Base-by-base conservation (phyloP, 768 basidiomycete species). In the Mrakia hoshinonis region DNA sequence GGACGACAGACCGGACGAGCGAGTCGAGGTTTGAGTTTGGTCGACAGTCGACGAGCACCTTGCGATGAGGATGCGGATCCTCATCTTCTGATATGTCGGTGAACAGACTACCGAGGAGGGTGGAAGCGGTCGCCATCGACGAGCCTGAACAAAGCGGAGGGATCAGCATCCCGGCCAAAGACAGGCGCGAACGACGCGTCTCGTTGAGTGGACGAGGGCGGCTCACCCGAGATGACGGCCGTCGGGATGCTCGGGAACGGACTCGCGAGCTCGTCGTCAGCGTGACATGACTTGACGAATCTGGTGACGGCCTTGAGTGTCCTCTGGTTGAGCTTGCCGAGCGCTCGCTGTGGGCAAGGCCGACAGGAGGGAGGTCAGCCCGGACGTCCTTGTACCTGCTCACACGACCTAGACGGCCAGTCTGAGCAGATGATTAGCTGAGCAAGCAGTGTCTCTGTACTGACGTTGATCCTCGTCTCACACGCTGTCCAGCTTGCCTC, bases 1-100 rank as follows among this genome's bases (percentile, higher is more conserved):
- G 31, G 1, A 66, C 65, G 26, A 66, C 20, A n/a, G 65, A 49
- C 31, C 51, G 20, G 5, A 66, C 22, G 20, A 66, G 22, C 20
- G 51, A 48, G 29, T 66, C 65, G 6, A 66, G 48, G 51, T 49
- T 66, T 3, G 65, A 66, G 20, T 20, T 66, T 11, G 65, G 47
- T 31, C 65, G 39, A 51, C 65, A 66, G 29, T 66, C 65, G 20
- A 66, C 65, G 2, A 34, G n/a, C 7, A 66, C 65, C 15, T 29
- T 66, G 1, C 31, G 26, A 26, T 34, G 49, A 4, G 22, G 12
- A 6, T 26, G 4, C 26, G 22, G n/a, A 9, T 20, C 34, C 1
- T 61, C 58, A 29, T 39, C 18, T 22, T 61, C 34, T 5, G 22
- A 62, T 24, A 66, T 12, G 26, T 18, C 0, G 26, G 36, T 1